Percentiles rank a stretch among this genome's conserved stretches.
Conservation (phyloP, 345 rosid species). For the Excoecaria agallocha region DNA sequence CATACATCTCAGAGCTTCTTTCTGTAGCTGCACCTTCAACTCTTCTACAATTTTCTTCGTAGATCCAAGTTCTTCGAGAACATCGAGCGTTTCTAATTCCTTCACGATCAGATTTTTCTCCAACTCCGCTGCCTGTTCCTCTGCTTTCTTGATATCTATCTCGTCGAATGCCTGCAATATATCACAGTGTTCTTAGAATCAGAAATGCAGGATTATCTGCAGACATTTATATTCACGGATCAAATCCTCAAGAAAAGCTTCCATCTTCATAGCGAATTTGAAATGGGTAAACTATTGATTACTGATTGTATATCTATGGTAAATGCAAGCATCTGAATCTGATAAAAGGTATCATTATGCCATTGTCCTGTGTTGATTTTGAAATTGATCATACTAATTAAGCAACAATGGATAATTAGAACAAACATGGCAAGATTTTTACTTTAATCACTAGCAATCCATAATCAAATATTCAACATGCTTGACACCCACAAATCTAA, state of each 20-base stretch:
- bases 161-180: constrained; percentile 52
- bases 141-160: constrained; percentile 83
- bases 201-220: constrained; percentile 4
- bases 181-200: background rate
- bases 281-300: no score
- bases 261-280: no score
- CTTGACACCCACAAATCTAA: no score
- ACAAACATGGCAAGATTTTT: background rate
- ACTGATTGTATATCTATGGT: no score
- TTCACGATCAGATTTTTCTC: constrained; percentile 94
- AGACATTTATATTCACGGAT: background rate
- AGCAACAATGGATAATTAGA: background rate
- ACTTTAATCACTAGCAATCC: no score
- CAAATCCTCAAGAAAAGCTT: no score
- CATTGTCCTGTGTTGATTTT: background rate
- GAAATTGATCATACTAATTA: background rate
- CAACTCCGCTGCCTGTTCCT: constrained; percentile 76
- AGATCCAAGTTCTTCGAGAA: constrained; percentile 81
- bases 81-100: constrained; percentile 89
- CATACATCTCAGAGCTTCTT: constrained; percentile 74
- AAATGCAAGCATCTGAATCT: background rate
- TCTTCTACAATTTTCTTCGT: constrained; percentile 87
- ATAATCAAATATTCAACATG: no score
- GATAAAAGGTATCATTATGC: background rate
- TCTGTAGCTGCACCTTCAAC: constrained; percentile 77